A percentile compares a stretch with the other conserved stretches of the same genome.
Evolutionary conservation across 176 grass and related monocot genomes (phyloP).

Genomic region (Oryza officinalis): DNA sequence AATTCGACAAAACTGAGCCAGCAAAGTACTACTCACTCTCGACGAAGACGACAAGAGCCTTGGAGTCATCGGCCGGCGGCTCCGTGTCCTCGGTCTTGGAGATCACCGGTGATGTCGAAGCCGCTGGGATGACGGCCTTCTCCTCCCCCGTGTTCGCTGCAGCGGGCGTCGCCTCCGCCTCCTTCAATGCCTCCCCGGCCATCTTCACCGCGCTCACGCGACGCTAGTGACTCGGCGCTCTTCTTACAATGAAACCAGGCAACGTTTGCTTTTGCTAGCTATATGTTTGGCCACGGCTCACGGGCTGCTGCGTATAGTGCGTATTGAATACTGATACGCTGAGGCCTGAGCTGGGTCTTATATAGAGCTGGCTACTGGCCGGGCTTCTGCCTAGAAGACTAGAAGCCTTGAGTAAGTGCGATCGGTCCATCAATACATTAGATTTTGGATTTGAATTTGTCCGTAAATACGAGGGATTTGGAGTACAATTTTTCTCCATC

Average conservation of each 20-base stretch:
- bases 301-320: not conserved
- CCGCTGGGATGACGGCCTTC: slow-evolving; percentile 1
- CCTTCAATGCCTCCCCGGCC: slow-evolving; percentile 14
- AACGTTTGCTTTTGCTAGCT: not conserved
- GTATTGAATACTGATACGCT: not conserved
- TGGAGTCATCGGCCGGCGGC: slow-evolving; percentile 26
- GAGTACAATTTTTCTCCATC: too few species aligned
- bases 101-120: not conserved
- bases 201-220: slow-evolving; percentile 15
- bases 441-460: too few species aligned
- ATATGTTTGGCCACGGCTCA: slow-evolving; percentile 4
- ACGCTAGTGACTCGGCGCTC: not conserved
- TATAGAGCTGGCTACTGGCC: not conserved
- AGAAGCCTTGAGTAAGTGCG: too few species aligned
- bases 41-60: slow-evolving; percentile 32
- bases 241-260: not conserved
- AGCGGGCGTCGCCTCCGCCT: not conserved
- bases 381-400: too few species aligned
- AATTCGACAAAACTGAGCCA: not conserved
- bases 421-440: too few species aligned
- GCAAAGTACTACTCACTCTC: slow-evolving; percentile 32
- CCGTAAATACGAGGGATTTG: too few species aligned
- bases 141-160: not conserved
- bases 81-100: not conserved
- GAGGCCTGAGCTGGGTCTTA: not conserved